Evolutionary conservation across 305 asterid genomes (phyloP), one percentile per base, ranked within the genome.

Genomic region (Lippia alba): DNA sequence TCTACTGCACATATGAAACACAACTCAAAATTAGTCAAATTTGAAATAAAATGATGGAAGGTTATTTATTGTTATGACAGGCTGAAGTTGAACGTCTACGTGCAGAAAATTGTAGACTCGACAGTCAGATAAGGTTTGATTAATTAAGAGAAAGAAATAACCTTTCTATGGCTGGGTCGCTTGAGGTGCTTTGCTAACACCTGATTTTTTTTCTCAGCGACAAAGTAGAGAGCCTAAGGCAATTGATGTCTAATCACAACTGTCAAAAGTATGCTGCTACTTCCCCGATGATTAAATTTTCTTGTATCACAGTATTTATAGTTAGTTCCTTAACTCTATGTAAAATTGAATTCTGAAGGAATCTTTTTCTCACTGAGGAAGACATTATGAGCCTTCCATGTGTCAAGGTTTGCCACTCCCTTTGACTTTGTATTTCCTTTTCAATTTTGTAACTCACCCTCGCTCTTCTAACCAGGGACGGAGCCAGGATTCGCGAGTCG

Each of bases 331-430:
- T 72, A 71, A 62, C 55, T 11, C 65, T 9, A 45, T 62, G n/a
- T 69, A 62, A 61, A 57, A 20, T 75, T 76, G 67, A 69, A 66
- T 55, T 70, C 50, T 79, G 70, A 80, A 92, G 98, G 93, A 80
- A 83, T 53, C 88, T 89, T 65, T 86, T 79, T 74, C 70, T 92
- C 78, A 83, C 91, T 1, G 83, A 84, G 80, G 91, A 89, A 36
- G 98, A 86, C 77, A 85, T 92, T 66, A 82, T 66, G 84, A 87
- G 84, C 72, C 69, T 88, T 76, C 98, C 95, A n/a, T n/a, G n/a
- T n/a, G n/a, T n/a, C n/a, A 83, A 55, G 92, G 97, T 90, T 79
- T 56, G 86, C 75, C 56, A 68, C 59, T 70, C 49, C 16, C 50
- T 32, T n/a, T 24, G 30, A 24, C 30, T 24, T 24, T 1, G 30